Percentiles rank a stretch among this genome's conserved stretches.
Evolutionary conservation across 2,329 filamentous ascomycete genomes (phyloP).

Genomic region (Grosmannia penicillata): DNA sequence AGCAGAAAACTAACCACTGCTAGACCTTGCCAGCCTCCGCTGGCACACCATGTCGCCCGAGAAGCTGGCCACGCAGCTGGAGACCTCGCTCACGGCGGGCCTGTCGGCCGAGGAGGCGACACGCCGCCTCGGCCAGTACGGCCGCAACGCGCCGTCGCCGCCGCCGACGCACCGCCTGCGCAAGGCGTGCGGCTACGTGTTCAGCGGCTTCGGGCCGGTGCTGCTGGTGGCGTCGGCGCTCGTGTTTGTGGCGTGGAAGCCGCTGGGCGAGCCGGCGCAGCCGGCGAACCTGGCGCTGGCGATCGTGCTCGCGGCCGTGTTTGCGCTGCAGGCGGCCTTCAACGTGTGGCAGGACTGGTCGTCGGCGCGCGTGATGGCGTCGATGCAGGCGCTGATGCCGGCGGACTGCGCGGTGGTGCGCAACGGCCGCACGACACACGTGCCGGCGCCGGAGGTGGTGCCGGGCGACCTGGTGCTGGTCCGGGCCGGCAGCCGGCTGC

Average conservation of each 20-base stretch:
- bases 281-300: constrained; percentile 57
- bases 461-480: constrained; percentile 56
- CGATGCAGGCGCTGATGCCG: constrained; percentile 68
- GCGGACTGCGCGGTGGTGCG: constrained; percentile 53
- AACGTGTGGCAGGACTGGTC: constrained; percentile 64
- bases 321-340: constrained; percentile 53
- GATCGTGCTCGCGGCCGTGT: constrained; percentile 58
- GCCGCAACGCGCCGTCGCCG: constrained; percentile 51
- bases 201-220: constrained; percentile 62
- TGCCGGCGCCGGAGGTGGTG: constrained; percentile 44
- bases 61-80: constrained; percentile 45
- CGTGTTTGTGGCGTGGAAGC: constrained; percentile 65
- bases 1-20: not conserved
- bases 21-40: constrained; percentile 47
- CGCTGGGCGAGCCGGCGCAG: constrained; percentile 55
- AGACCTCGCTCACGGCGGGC: constrained; percentile 39
- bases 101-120: constrained; percentile 44
- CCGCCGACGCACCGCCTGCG: constrained; percentile 45
- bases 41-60: constrained; percentile 49
- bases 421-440: constrained; percentile 27
- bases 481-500: constrained; percentile 58
- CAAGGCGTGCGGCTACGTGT: constrained; percentile 54
- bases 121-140: constrained; percentile 42
- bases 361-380: constrained; percentile 61
- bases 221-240: constrained; percentile 54